phyloP scores from a whole-genome alignment of 768 basidiomycete species.

The Boletus tomentosulus region DNA sequence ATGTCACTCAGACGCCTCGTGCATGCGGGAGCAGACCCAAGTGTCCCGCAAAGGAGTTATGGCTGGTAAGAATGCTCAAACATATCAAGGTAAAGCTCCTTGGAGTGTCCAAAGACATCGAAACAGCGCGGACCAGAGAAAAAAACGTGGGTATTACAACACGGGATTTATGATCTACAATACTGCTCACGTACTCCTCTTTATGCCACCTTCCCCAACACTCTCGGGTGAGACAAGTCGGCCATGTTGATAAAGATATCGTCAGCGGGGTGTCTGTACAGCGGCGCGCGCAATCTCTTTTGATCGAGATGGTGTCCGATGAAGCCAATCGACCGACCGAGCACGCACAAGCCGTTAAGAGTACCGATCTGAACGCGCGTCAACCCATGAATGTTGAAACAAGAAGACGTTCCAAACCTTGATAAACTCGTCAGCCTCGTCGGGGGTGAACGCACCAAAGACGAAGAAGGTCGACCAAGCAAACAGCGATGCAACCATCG shows the following conservation, averaged over 20 bases:
- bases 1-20: too few species aligned
- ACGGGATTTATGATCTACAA: too few species aligned
- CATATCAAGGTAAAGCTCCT: too few species aligned
- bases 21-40: too few species aligned
- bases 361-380: constrained; percentile 60
- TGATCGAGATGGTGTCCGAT: constrained; percentile 96
- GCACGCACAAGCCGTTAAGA: constrained; percentile 94
- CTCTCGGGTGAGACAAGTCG: constrained; percentile 76
- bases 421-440: constrained; percentile 97
- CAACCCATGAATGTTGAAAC: background rate
- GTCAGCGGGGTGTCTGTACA: constrained; percentile 94
- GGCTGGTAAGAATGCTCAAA: too few species aligned
- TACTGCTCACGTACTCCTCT: background rate
- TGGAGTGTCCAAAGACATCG: too few species aligned
- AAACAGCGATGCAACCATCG: constrained; percentile 92
- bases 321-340: constrained; percentile 97
- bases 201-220: constrained; percentile 46
- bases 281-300: constrained; percentile 86
- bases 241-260: constrained; percentile 97
- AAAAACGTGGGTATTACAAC: too few species aligned
- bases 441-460: constrained; percentile 89
- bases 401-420: constrained; percentile 40
- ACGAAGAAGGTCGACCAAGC: constrained; percentile 91
- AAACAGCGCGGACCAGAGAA: too few species aligned
- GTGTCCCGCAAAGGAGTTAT: too few species aligned